Percentiles rank a stretch among this genome's conserved stretches.
Conservation (phyloP, 176 grass and related monocot genomes). For the Carex scoparia region DNA sequence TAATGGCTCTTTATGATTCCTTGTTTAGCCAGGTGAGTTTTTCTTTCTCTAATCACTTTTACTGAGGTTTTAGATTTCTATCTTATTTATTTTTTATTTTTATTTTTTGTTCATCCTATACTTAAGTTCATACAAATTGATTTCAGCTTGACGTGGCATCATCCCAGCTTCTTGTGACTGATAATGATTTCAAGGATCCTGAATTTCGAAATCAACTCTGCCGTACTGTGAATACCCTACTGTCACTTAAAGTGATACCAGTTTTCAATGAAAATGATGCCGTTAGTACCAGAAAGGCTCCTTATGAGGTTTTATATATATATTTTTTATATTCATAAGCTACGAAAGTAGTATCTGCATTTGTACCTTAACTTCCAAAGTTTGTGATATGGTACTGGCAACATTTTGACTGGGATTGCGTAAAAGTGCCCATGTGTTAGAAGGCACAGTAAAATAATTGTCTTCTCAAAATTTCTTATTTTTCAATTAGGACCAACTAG, state of each 20-base stretch:
- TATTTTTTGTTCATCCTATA: not conserved
- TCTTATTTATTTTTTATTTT: not conserved
- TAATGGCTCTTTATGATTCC: slow-evolving; percentile 90
- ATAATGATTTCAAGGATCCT: slow-evolving; percentile 77
- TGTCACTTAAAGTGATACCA: slow-evolving; percentile 77
- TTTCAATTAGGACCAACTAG: not conserved
- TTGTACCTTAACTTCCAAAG: not conserved
- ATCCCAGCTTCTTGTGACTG: slow-evolving; percentile 94
- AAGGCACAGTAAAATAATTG: not conserved
- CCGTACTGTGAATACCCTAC: slow-evolving; percentile 66
- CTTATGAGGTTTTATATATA: slow-evolving; percentile 69
- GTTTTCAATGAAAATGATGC: slow-evolving; percentile 99
- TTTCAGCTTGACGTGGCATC: slow-evolving; percentile 93
- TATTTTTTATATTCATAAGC: not conserved
- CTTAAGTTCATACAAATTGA: not conserved
- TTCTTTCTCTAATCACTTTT: slow-evolving; percentile 18
- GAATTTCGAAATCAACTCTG: slow-evolving; percentile 66
- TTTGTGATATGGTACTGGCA: not conserved
- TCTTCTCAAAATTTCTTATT: not conserved
- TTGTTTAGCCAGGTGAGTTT: slow-evolving; percentile 81
- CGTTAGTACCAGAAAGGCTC: slow-evolving; percentile 91
- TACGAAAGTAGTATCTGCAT: not conserved
- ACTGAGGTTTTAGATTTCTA: not conserved
- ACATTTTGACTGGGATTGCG: not conserved
- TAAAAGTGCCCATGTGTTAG: not conserved